A percentile compares a stretch with the other conserved stretches of the same genome.
phyloP scores from a whole-genome alignment of 2,329 filamentous ascomycete species.

The Fusarium mexicanum region DNA sequence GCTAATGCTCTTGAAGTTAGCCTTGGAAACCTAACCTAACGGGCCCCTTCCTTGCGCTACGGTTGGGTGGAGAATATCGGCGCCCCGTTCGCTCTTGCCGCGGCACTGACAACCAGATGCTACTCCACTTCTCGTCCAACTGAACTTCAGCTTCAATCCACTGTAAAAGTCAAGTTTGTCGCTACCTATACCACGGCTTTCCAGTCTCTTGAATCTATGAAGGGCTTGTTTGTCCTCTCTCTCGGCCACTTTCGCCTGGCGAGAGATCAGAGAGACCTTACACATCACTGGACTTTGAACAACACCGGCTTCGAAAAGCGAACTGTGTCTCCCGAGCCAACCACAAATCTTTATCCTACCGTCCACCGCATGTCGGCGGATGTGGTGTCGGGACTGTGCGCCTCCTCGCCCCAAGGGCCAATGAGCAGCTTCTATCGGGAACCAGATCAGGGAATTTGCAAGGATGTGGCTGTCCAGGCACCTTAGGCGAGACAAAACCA shows the following conservation, averaged over 20 bases:
- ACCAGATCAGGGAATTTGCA: conserved; percentile 7
- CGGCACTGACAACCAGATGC: conserved; percentile 20
- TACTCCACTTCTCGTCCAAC: conserved; percentile 3
- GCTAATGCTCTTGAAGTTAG: conserved; percentile 13
- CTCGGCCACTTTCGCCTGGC: background rate
- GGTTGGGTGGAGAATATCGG: conserved; percentile 15
- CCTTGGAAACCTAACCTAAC: background rate
- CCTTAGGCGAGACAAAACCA: conserved; percentile 41
- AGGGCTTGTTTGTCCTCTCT: background rate
- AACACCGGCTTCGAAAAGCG: conserved; percentile 16
- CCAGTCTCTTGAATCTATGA: background rate
- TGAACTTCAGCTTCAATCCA: conserved; percentile 4
- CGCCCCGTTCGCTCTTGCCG: conserved; percentile 33
- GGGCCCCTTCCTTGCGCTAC: conserved; percentile 22
- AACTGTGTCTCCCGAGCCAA: conserved; percentile 16
- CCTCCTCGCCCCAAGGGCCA: conserved; percentile 35
- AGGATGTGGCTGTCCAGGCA: conserved; percentile 23
- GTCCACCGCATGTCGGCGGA: conserved; percentile 35
- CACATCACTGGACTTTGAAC: background rate
- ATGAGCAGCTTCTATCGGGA: conserved; percentile 16
- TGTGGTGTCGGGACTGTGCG: conserved; percentile 39
- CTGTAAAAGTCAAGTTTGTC: background rate
- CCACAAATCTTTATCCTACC: conserved; percentile 19
- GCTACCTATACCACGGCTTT: background rate
- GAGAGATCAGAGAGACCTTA: background rate